Base-by-base conservation (phyloP, 495 filamentous ascomycete species). In the Lineolata rhizophorae region DNA sequence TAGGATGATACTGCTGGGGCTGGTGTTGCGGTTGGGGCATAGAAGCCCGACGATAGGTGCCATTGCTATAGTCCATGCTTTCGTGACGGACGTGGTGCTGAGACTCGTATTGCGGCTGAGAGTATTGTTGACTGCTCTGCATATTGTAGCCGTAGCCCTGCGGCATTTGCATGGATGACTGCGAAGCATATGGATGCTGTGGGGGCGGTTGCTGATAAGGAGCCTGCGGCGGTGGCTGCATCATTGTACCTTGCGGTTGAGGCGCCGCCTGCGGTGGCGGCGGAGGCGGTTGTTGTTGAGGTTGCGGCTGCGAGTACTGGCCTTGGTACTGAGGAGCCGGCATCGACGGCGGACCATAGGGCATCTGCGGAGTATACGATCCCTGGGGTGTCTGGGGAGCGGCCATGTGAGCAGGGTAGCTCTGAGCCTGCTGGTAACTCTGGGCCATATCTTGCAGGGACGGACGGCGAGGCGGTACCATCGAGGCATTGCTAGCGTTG, bases 401-500 rank as follows among this genome's bases (percentile, higher is more conserved):
- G 47, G 48, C 46, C 40, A 51, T 44, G 47, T 44, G 53, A 26
- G 40, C 47, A 24, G 39, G 45, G 26, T 42, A 39, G 14, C 24
- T 30, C 30, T 48, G 46, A n/a, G n/a, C n/a, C 1, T 37, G 12
- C 27, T 50, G 49, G 31, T 48, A 49, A 10, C 13, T 24, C 27
- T 41, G 47, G 42, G 40, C 53, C 49, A 51, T 64, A 3, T 53
- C 48, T 24, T 56, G 44, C 24, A 48, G 37, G 25, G 53, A 56
- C 6, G 60, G 41, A 33, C 64, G 62, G 19, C 54, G 51, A 11
- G 42, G 42, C 30, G 50, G 56, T 6, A 53, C 42, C 26, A 37
- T 55, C 2, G 53, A 50, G 19, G 40, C 35, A 38, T 48, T 47
- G 37, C 70, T 73, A 24, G 69, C 67, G 45, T 77, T 76, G 50